Evolutionary conservation across 208 protist species (phyloP), one percentile per base, ranked within the genome.

Genomic region (Strigomonas galati): DNA sequence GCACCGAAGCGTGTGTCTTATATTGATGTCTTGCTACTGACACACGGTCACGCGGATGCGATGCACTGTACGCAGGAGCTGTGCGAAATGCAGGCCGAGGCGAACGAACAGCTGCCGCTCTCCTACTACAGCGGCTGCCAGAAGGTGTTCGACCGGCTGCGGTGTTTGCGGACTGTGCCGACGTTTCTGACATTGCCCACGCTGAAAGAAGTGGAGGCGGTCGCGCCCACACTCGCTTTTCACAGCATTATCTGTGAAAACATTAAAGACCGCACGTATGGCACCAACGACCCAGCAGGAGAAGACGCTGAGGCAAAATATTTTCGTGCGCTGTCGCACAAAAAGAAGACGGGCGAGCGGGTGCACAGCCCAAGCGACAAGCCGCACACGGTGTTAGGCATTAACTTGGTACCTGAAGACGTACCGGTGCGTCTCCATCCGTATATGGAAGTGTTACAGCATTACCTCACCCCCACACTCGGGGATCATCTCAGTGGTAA

Each of bases 31-130:
- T 65, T 97, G 40, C 67, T 96, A 15, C 65, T 97, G 61, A 95
- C 93, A 35, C 91, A 96, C 72, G 89, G 81, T 30, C 91, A 97
- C 57, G 80, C 78, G 19, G 91, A 95, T 65, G 93, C 93, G 9
- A 69, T 87, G 10, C 77, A 65, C 30, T 89, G 93, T 1, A 62
- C 96, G 2, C 89, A 96, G 61, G 93, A 97, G 62, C 69, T 97
- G 28, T 83, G 91, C n/a, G 93, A 97, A 61, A 49, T 94, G 43
- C 93, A 97, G 69, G 93, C 79, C 67, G 70, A 17, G 78, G 90
- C 35, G 85, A 91, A 62, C 35, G 10, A 4, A 10, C 35, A 40
- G 35, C 35, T 28, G 43, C 10, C 28, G 49, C 46, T 44, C 15
- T 26, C 27, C 44, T 55, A 23, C 14, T 55, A 35, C 7, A 60